Conservation (phyloP, 805 yeast species). For the Kodamaea nitidulidarum region DNA sequence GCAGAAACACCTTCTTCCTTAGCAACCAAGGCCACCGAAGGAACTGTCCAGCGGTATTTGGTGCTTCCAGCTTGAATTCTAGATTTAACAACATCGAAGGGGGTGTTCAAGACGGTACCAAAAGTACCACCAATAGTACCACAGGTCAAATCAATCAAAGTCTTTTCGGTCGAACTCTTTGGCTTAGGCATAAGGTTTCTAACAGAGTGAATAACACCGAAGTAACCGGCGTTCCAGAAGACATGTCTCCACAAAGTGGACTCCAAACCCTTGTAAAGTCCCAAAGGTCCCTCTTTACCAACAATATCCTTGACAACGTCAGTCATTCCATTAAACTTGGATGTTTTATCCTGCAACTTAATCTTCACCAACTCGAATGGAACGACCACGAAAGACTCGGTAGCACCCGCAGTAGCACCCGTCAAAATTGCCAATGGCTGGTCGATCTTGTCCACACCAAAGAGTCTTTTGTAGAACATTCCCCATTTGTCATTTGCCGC, state of each 20-base stretch:
- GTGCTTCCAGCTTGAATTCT: constrained; percentile 90
- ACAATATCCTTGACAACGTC: constrained; percentile 77
- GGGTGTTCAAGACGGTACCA: constrained; percentile 94
- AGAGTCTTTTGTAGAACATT: constrained; percentile 65
- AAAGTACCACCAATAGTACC: constrained; percentile 97
- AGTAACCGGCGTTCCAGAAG: constrained; percentile 97
- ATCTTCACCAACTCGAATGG: constrained; percentile 96
- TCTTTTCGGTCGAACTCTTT: constrained; percentile 64
- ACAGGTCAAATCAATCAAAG: constrained; percentile 80
- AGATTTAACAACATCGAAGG: constrained; percentile 95
- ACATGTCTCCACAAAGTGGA: constrained; percentile 97
- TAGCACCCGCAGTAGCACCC: constrained; percentile 98
- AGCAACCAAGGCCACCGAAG: constrained; percentile 68
- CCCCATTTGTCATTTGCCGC: constrained; percentile 99
- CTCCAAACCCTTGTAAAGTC: constrained; percentile 92
- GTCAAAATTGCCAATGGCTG: constrained; percentile 85
- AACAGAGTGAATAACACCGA: constrained; percentile 89
- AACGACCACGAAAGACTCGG: constrained; percentile 93
- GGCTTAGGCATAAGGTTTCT: constrained; percentile 77
- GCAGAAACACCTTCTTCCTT: constrained; percentile 92
- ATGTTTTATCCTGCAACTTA: constrained; percentile 83
- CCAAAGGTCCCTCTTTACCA: constrained; percentile 70
- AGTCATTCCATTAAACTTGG: constrained; percentile 77
- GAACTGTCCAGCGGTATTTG: constrained; percentile 90
- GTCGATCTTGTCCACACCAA: constrained; percentile 65